These are phyloP conservation scores for Mallotus nudiflorus DNA, from an alignment of 345 rosid species.

Conservation along the genomic window DNA sequence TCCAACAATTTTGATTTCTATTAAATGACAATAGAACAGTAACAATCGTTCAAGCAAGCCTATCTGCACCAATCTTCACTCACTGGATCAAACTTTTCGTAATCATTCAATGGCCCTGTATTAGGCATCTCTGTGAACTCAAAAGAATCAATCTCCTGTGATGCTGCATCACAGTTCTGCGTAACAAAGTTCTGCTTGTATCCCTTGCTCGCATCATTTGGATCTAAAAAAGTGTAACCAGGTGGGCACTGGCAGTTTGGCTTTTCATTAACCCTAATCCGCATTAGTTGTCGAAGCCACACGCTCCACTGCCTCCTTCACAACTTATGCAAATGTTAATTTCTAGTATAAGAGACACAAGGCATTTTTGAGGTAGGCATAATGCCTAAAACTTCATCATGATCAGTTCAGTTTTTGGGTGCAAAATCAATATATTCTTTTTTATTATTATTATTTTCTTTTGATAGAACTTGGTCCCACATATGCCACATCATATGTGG, in stretches of 20 bases:
- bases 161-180: constrained; percentile 35
- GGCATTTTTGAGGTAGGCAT: constrained; percentile 44
- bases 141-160: constrained; percentile 25
- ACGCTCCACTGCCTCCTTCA: constrained; percentile 41
- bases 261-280: constrained; percentile 27
- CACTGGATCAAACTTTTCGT: constrained; percentile 16
- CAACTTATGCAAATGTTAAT: constrained; percentile 41
- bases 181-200: constrained; percentile 37
- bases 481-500: too few relatives aligned
- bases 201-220: constrained; percentile 36
- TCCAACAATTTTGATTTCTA: constrained; percentile 35
- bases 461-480: too few relatives aligned
- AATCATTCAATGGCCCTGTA: constrained; percentile 38
- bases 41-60: constrained; percentile 52
- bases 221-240: constrained; percentile 41
- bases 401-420: too few relatives aligned
- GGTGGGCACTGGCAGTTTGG: constrained; percentile 51
- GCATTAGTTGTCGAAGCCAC: constrained; percentile 66
- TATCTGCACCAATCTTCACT: constrained; percentile 42
- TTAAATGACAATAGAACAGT: constrained; percentile 50
- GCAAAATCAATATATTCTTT: too few relatives aligned
- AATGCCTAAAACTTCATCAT: constrained; percentile 57
- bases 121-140: constrained; percentile 19
- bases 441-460: too few relatives aligned
- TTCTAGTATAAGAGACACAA: constrained; percentile 24